A percentile compares a stretch with the other conserved stretches of the same genome.
phyloP scores from a whole-genome alignment of 2,329 filamentous ascomycete species.

The Dissoconium aciculare region DNA sequence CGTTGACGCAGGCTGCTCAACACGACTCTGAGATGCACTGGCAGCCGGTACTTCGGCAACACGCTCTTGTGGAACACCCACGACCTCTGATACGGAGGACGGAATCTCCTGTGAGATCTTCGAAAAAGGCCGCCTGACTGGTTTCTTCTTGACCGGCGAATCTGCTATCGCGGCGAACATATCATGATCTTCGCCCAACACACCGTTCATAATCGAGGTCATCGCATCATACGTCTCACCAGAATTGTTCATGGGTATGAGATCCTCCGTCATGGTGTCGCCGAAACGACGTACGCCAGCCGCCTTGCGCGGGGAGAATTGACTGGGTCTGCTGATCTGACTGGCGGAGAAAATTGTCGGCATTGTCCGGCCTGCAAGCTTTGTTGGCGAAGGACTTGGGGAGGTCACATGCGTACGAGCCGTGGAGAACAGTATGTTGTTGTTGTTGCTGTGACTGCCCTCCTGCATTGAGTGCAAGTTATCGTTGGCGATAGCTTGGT shows the following conservation, averaged over 20 bases:
- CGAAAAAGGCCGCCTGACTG: too few species aligned
- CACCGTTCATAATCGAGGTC: constrained; percentile 18
- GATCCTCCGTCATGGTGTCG: constrained; percentile 19
- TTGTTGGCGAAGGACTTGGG: constrained; percentile 13
- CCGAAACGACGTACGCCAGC: constrained; percentile 19
- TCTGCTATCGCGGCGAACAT: constrained; percentile 17
- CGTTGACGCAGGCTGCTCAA: too few species aligned
- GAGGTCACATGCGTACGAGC: constrained; percentile 26
- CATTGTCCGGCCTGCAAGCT: constrained; percentile 10
- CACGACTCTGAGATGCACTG: too few species aligned
- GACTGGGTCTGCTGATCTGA: constrained; percentile 16
- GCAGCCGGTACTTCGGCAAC: too few species aligned
- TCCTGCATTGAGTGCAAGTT: background rate
- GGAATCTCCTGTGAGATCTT: too few species aligned
- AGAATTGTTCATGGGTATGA: constrained; percentile 14
- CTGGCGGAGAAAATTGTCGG: constrained; percentile 11
- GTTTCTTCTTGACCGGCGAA: constrained; percentile 7
- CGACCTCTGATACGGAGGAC: too few species aligned
- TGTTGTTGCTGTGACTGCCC: constrained; percentile 7
- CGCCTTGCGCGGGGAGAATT: constrained; percentile 21
- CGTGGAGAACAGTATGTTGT: constrained; percentile 19
- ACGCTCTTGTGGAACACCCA: too few species aligned
- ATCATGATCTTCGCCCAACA: constrained; percentile 26
- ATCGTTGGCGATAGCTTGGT: background rate
- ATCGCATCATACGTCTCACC: constrained; percentile 21